Percentiles rank a stretch among this genome's conserved stretches.
These are phyloP conservation scores for Penstemon eatonii DNA, from an alignment of 257 asterid genomes.

Conservation along the genomic window DNA sequence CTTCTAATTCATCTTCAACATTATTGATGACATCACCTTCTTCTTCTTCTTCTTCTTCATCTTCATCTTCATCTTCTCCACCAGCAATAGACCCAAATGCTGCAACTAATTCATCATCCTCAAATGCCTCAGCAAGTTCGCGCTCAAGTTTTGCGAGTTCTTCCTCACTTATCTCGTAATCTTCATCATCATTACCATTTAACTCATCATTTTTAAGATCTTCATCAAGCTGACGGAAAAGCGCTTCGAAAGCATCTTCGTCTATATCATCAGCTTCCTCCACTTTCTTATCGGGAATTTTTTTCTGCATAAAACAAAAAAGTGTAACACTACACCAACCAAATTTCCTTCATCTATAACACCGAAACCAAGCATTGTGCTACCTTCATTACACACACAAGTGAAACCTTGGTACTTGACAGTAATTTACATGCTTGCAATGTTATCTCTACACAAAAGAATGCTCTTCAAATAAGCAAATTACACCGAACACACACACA, in stretches of 20 bases:
- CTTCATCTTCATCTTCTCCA: constrained; percentile 33
- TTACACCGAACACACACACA: background rate
- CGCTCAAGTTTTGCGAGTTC: constrained; percentile 75
- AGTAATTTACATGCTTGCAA: too few species aligned
- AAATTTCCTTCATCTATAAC: background rate
- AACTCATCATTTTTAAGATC: constrained; percentile 77
- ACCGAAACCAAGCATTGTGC: constrained; percentile 1
- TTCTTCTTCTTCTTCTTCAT: constrained; percentile 39
- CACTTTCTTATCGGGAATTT: constrained; percentile 25
- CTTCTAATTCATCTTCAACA: constrained; percentile 41
- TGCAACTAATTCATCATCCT: constrained; percentile 70
- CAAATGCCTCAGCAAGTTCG: constrained; percentile 83
- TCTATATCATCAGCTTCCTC: constrained; percentile 56
- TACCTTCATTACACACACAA: background rate
- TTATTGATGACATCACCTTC: constrained; percentile 32
- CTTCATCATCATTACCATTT: constrained; percentile 44
- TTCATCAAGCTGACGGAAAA: constrained; percentile 79
- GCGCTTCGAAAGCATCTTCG: constrained; percentile 95
- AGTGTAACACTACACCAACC: constrained; percentile 2
- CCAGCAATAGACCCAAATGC: constrained; percentile 42
- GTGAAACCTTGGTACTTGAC: background rate
- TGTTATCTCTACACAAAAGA: too few species aligned
- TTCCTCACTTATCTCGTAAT: constrained; percentile 73
- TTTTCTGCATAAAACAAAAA: constrained; percentile 42
- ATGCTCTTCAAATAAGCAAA: background rate